These are phyloP conservation scores for Suhomyces kilbournensis DNA, from an alignment of 805 yeast species.

Conservation along the genomic window DNA sequence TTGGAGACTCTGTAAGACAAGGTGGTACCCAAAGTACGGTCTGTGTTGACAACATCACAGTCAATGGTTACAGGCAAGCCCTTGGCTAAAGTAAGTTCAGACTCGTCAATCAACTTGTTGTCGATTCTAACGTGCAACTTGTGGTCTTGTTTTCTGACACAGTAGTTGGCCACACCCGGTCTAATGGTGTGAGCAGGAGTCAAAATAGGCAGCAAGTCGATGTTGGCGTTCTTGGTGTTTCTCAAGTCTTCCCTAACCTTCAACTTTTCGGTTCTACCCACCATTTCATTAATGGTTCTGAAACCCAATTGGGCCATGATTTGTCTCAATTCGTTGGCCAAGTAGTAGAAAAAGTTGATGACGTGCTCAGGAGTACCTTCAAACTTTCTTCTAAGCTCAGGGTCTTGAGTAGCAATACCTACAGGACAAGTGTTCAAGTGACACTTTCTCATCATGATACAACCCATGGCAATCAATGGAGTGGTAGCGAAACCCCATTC, in stretches of 20 bases:
- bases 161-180: slow-evolving; percentile 94
- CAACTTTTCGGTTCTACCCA: slow-evolving; percentile 92
- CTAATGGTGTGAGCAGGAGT: slow-evolving; percentile 96
- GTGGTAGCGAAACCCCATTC: slow-evolving; percentile 98
- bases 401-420: slow-evolving; percentile 98
- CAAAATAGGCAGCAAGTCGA: slow-evolving; percentile 87
- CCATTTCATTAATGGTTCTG: slow-evolving; percentile 96
- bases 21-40: slow-evolving; percentile 94
- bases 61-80: slow-evolving; percentile 96
- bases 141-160: slow-evolving; percentile 92
- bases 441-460: slow-evolving; percentile 94
- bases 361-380: slow-evolving; percentile 98
- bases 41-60: slow-evolving; percentile 91
- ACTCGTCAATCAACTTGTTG: slow-evolving; percentile 92
- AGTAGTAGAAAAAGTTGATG: slow-evolving; percentile 93
- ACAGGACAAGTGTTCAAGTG: slow-evolving; percentile 95
- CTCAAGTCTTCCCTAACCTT: slow-evolving; percentile 80
- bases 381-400: slow-evolving; percentile 86
- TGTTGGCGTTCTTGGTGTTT: slow-evolving; percentile 84
- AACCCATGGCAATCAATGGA: slow-evolving; percentile 95
- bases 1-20: slow-evolving; percentile 91
- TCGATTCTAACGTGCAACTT: slow-evolving; percentile 89
- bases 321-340: slow-evolving; percentile 85
- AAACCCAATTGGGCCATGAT: slow-evolving; percentile 95
- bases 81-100: slow-evolving; percentile 90